These are phyloP conservation scores for Musa troglodytarum DNA, from an alignment of 176 grass and related monocot genomes.

Conservation along the genomic window DNA sequence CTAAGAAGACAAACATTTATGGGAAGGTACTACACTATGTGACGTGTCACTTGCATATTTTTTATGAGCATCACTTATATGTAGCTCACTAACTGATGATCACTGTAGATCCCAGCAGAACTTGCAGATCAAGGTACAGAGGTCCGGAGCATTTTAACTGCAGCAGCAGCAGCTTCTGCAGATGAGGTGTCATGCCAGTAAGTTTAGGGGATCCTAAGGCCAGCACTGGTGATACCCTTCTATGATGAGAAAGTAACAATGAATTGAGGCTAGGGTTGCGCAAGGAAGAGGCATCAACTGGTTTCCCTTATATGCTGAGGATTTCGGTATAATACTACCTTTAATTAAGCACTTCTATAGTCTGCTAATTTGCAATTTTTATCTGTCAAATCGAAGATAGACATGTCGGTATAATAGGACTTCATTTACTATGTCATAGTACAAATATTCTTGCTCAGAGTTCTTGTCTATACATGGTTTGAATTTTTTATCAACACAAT, in stretches of 20 bases:
- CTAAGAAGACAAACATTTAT: slow-evolving; percentile 57
- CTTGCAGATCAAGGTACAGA: slow-evolving; percentile 76
- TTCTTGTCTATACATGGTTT: background rate
- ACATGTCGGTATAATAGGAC: background rate
- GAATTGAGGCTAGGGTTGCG: background rate
- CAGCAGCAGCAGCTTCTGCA: slow-evolving; percentile 21
- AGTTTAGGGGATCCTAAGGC: background rate
- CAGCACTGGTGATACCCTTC: background rate
- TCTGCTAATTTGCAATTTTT: background rate
- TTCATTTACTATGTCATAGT: too few species aligned
- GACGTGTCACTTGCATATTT: background rate
- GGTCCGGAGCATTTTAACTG: slow-evolving; percentile 44
- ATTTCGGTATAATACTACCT: background rate
- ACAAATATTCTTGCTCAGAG: background rate
- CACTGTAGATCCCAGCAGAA: slow-evolving; percentile 48
- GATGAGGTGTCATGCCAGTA: slow-evolving; percentile 7
- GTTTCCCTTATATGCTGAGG: background rate
- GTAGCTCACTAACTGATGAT: background rate
- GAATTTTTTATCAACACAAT: too few species aligned
- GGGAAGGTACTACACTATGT: slow-evolving; percentile 37
- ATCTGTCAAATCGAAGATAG: background rate
- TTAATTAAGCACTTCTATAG: background rate
- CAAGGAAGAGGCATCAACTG: background rate
- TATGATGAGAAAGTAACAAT: background rate
- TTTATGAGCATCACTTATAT: background rate